A percentile compares a stretch with the other conserved stretches of the same genome.
Conservation (phyloP, 1,284 basidiomycete species). For the Puccinia polysora region DNA sequence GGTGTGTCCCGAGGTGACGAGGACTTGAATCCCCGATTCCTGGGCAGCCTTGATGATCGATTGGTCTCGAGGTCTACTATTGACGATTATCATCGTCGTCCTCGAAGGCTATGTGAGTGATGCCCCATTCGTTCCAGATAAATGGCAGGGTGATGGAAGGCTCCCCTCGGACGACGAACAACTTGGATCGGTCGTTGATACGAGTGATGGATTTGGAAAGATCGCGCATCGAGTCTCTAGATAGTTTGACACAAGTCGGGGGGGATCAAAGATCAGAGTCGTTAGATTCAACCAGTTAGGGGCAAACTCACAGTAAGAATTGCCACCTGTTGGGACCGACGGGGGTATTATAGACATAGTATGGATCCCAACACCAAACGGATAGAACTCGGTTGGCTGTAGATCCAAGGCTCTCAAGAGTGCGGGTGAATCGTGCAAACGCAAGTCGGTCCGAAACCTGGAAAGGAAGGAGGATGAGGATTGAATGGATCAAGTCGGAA, state of each 20-base stretch:
- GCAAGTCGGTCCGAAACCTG: conserved; percentile 58
- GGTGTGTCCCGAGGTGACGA: conserved; percentile 54
- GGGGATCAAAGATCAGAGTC: conserved; percentile 46
- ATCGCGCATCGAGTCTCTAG: conserved; percentile 45
- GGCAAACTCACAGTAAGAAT: conserved; percentile 56
- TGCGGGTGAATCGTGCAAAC: conserved; percentile 58
- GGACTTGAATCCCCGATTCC: conserved; percentile 52
- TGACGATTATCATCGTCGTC: conserved; percentile 49
- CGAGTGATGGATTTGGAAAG: conserved; percentile 54
- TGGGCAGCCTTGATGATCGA: conserved; percentile 50
- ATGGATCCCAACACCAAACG: conserved; percentile 54
- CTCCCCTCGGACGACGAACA: conserved; percentile 58
- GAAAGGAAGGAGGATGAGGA: too few species aligned
- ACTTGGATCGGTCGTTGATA: conserved; percentile 54
- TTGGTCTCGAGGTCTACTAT: conserved; percentile 50
- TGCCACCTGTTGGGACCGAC: conserved; percentile 58
- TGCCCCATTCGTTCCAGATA: conserved; percentile 56
- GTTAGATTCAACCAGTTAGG: background rate
- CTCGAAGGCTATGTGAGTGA: conserved; percentile 57
- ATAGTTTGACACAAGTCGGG: background rate
- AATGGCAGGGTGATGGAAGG: conserved; percentile 55
- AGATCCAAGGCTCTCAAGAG: conserved; percentile 55
- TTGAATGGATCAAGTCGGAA: too few species aligned
- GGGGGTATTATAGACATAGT: conserved; percentile 56
- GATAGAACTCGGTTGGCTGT: conserved; percentile 55